Conservation (phyloP, 176 grass and related monocot genomes). For the Eleusine coracana region DNA sequence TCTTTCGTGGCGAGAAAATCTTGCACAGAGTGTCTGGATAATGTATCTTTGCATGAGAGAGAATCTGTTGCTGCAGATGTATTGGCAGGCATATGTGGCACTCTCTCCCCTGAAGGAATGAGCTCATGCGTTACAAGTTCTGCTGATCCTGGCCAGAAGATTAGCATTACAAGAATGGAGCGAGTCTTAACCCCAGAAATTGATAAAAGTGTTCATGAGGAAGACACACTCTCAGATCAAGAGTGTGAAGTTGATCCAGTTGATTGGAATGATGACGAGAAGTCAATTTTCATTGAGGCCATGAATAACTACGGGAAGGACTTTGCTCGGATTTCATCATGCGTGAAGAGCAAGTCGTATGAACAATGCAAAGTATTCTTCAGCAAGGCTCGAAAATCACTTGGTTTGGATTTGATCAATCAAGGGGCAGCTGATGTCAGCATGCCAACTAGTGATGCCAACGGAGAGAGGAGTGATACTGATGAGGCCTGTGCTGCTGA, state of each 20-base stretch:
- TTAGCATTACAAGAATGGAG: conserved; percentile 32
- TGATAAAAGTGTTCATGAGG: conserved; percentile 60
- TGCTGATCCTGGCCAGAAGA: conserved; percentile 62
- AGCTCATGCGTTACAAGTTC: conserved; percentile 83
- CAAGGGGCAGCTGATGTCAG: conserved; percentile 47
- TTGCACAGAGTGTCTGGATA: conserved; percentile 34
- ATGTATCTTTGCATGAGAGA: conserved; percentile 55
- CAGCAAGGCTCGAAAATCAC: conserved; percentile 83
- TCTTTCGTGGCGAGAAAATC: conserved; percentile 37
- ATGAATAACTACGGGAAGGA: conserved; percentile 78
- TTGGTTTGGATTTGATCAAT: conserved; percentile 78
- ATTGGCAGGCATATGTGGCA: conserved; percentile 67
- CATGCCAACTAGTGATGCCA: conserved; percentile 46
- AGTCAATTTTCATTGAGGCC: conserved; percentile 71
- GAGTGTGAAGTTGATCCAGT: conserved; percentile 68
- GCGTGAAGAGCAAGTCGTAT: conserved; percentile 70
- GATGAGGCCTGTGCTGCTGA: conserved; percentile 68
- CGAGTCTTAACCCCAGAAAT: conserved; percentile 37
- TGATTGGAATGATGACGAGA: conserved; percentile 93
- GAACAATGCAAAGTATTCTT: conserved; percentile 98
- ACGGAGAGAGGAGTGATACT: conserved; percentile 65
- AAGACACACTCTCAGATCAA: conserved; percentile 64
- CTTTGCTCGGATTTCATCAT: conserved; percentile 67
- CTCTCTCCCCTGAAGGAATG: conserved; percentile 79
- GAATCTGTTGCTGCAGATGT: conserved; percentile 80